Evolutionary conservation across 768 basidiomycete genomes (phyloP), one percentile per base, ranked within the genome.

Genomic region (Boletus tomentosulus): DNA sequence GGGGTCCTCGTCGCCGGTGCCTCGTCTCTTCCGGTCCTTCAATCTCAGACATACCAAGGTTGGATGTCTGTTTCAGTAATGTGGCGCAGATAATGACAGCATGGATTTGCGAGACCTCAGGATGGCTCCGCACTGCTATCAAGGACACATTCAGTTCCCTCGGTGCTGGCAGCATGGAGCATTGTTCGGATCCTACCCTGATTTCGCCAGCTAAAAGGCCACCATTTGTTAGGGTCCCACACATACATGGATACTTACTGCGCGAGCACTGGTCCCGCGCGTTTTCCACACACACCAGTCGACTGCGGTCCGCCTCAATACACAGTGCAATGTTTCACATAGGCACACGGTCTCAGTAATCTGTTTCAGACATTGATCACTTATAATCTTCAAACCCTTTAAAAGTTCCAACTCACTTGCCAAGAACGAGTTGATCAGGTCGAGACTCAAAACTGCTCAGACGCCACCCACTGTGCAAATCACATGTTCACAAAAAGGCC

Each of bases 301-400:
- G 1, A 65, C 64, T 65, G 68, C 67, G 6, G 56, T 59, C 25
- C 78, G 68, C 53, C 74, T 59, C 82, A 78, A 59, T 81, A 84
- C 8, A 74, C 73, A 0, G 72, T 75, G 1, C 77, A 6, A 5
- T 42, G 82, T 63, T 71, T 71, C 63, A 83, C 71, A 79, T 72
- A 12, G 57, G 63, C 41, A 76, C 70, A 19, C 19, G 12, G 79
- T 75, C 58, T 82, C 75, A 0, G 80, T 76, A 19, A 79, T 74
- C 57, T 68, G 52, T 49, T 30, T 57, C 53, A 46, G 43, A 37
- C 48, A 28, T 33, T 12, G 19, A n/a, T 44, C 8, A 22, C 8
- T 31, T 34, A 13, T 43, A 6, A 43, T 34, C 33, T 9, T 43
- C 38, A 25, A n/a, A 28, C 28, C 33, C n/a, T 4, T 24, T 25